A percentile compares a stretch with the other conserved stretches of the same genome.
phyloP scores from a whole-genome alignment of 805 yeast species.

The Danielozyma ontarioensis region DNA sequence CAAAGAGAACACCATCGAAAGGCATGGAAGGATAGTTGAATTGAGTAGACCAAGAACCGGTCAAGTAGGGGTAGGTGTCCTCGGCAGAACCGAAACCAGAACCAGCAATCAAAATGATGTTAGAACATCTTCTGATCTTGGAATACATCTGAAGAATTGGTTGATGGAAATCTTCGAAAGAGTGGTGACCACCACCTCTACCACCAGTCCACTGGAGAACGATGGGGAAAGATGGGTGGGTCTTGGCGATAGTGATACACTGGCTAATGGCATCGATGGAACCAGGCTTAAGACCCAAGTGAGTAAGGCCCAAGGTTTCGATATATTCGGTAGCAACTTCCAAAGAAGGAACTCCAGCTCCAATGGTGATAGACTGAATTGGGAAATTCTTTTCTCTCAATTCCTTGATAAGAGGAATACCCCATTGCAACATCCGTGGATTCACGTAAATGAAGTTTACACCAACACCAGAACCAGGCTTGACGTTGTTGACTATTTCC shows the following conservation, averaged over 20 bases:
- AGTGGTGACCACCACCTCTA: conserved; percentile 99
- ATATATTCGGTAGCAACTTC: conserved; percentile 98
- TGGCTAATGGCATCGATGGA: conserved; percentile 88
- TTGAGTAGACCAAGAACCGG: conserved; percentile 91
- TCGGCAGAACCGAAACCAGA: conserved; percentile 97
- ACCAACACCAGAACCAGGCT: conserved; percentile 88
- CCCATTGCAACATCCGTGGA: conserved; percentile 98
- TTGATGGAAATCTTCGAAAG: conserved; percentile 98
- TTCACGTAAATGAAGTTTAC: conserved; percentile 91
- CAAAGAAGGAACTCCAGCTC: conserved; percentile 99
- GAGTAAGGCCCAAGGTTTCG: conserved; percentile 84
- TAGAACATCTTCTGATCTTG: conserved; percentile 84
- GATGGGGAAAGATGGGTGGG: conserved; percentile 95
- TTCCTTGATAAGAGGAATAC: conserved; percentile 88
- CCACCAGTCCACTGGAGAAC: conserved; percentile 99
- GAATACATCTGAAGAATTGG: conserved; percentile 95
- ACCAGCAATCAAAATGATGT: conserved; percentile 91
- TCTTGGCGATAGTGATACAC: conserved; percentile 85
- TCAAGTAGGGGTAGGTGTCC: conserved; percentile 94
- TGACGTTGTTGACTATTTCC: conserved; percentile 57
- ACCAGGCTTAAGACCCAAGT: conserved; percentile 96
- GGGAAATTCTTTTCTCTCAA: conserved; percentile 92
- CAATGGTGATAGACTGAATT: conserved; percentile 90
- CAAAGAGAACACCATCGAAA: conserved; percentile 93
- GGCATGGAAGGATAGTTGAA: conserved; percentile 98